Percentiles rank a stretch among this genome's conserved stretches.
Evolutionary conservation across 768 basidiomycete species (phyloP).

Genomic region (Trametes cubensis): DNA sequence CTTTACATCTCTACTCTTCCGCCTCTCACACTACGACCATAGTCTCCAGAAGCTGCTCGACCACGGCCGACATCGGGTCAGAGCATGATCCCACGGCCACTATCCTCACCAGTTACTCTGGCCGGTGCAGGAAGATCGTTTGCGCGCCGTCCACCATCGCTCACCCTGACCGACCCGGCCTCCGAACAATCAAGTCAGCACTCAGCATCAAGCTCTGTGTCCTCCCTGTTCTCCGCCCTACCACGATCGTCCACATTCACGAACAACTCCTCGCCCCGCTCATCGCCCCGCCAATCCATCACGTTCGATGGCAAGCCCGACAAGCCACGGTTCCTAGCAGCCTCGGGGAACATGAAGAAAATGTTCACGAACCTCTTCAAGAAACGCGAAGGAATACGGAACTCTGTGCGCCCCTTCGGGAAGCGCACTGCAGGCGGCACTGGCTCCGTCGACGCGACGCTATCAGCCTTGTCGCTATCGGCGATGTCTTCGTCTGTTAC

Average conservation of each 20-base stretch:
- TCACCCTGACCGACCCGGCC: conserved; percentile 6
- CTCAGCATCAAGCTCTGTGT: conserved; percentile 17
- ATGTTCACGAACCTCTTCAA: conserved; percentile 25
- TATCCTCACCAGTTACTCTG: conserved; percentile 18
- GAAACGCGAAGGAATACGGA: conserved; percentile 13
- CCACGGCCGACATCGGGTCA: conserved; percentile 16
- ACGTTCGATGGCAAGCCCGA: conserved; percentile 14
- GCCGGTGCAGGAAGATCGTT: background rate
- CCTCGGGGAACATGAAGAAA: conserved; percentile 23
- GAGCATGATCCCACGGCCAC: conserved; percentile 15
- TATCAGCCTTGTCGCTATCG: conserved; percentile 6
- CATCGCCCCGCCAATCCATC: conserved; percentile 11
- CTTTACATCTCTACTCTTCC: background rate
- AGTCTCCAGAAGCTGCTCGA: conserved; percentile 5
- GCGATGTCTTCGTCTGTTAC: background rate
- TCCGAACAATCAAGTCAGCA: conserved; percentile 15
- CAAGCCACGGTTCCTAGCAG: conserved; percentile 14
- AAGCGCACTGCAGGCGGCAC: conserved; percentile 7
- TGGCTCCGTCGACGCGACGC: conserved; percentile 21
- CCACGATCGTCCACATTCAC: conserved; percentile 19
- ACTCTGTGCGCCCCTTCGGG: conserved; percentile 9
- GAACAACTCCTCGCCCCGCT: conserved; percentile 14
- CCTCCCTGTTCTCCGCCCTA: conserved; percentile 22
- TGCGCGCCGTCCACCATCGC: conserved; percentile 18
- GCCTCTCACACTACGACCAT: background rate